These are phyloP conservation scores for Collariella sp. DNA, from an alignment of 495 filamentous ascomycete genomes.

Conservation along the genomic window DNA sequence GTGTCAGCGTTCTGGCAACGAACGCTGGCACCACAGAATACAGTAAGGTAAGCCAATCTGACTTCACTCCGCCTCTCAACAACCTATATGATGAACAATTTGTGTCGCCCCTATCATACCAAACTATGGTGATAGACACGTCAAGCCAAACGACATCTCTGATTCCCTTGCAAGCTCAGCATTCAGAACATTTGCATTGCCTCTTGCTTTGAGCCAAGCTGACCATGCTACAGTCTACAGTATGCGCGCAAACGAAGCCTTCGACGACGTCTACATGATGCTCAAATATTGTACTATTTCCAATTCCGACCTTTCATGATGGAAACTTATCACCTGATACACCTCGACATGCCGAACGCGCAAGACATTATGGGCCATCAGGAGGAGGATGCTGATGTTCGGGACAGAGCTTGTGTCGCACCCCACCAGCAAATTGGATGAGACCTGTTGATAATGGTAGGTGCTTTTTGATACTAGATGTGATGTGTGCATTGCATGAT, in stretches of 20 bases:
- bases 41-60: conserved; percentile 24
- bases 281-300: conserved; percentile 51
- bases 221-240: conserved; percentile 17
- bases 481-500: conserved; percentile 20
- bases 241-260: neutral
- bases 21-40: neutral
- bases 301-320: conserved; percentile 50
- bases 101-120: conserved; percentile 92
- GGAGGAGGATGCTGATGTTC: neutral
- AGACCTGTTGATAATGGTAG: conserved; percentile 13
- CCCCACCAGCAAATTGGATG: neutral
- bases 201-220: conserved; percentile 7
- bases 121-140: conserved; percentile 77
- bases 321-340: conserved; percentile 37
- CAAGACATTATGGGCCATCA: neutral
- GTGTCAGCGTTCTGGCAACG: neutral
- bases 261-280: conserved; percentile 40
- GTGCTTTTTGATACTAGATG: conserved; percentile 17
- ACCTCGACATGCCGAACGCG: conserved; percentile 27
- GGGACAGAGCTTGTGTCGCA: neutral
- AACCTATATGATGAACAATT: conserved; percentile 64
- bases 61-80: conserved; percentile 1
- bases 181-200: conserved; percentile 1
- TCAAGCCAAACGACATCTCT: conserved; percentile 88
- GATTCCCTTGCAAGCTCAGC: conserved; percentile 32